Evolutionary conservation across 2,329 filamentous ascomycete genomes (phyloP), one percentile per base, ranked within the genome.

Genomic region (Fusarium brevicatenulatum): DNA sequence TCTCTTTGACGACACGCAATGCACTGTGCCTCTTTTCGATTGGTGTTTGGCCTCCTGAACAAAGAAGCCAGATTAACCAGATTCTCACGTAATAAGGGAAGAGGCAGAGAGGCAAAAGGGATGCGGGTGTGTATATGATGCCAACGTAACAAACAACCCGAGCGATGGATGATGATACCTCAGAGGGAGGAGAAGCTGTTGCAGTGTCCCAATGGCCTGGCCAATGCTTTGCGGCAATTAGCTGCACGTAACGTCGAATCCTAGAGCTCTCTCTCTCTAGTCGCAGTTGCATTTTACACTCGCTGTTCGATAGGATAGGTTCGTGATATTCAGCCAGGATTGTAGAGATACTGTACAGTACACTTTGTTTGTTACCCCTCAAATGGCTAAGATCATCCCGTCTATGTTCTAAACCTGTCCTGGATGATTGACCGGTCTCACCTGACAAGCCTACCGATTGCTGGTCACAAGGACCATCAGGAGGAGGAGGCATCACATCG

Each of bases 71-170:
- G 52, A 58, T 62, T 55, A 32, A 44, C 53, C 61, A 68, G 70
- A 46, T 59, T 76, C 74, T 76, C 72, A 76, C 67, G 74, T 72
- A 67, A 76, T 52, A 36, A 52, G 18, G 69, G 56, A 40, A 54
- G 5, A 39, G 66, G 66, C 32, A 36, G 9, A 40, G 28, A 47
- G 37, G 57, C 28, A 58, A 52, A 65, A 18, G n/a, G 49, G 44
- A 65, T 52, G 63, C 71, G 72, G 59, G 68, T 70, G 72, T 60
- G 68, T 69, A 49, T 46, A n/a, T n/a, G n/a, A 53, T 50, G 47
- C 37, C 50, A 58, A 37, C 19, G 58, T 25, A 57, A 49, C 60
- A 66, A 62, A 11, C 15, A 62, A 11, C 16, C 40, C 49, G 16
- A 49, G 32, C 30, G 25, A 28, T 34, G 30, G 39, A 32, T 18